Base-by-base conservation (phyloP, 179 eudicot species). In the Beta corolliflora region DNA sequence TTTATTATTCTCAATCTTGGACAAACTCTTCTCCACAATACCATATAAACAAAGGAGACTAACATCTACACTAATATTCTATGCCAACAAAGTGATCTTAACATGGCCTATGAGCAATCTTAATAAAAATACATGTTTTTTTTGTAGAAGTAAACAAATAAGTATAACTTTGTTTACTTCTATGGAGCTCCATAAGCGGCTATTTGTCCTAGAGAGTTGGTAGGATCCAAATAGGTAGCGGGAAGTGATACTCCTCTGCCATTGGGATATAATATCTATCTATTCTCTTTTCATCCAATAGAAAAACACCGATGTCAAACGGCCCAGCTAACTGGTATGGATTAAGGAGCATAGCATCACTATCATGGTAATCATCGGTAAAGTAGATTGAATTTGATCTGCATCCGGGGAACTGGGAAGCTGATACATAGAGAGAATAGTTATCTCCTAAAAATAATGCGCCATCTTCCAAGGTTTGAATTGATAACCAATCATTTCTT, bases 171-270 rank as follows among this genome's bases (percentile, higher is more conserved):
- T 36, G 41, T 15, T 50, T 46, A 77, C 61, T 16, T 50, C n/a
- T 29, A 48, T 48, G 61, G n/a, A 50, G 9, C 45, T 66, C 61
- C 16, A 68, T 44, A 69, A 5, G 18, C 7, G 19, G n/a, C 19
- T 36, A 67, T 59, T 13, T 46, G 29, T 71, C 9, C 52, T 73
- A 72, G 54, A 80, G 31, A 31, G 77, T 72, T 52, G 71, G 77
- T n/a, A 72, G 44, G 55, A 80, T 50, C 82, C 82, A 73, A 50
- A 80, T 52, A 7, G 82, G 82, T 36, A 72, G 82, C 9, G 82
- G 53, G 10, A 73, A 52, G 53, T 23, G 77, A 71, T 41, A 9
- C 23, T 73, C 3, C 36, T 66, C 36, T 4, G 46, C 36, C n/a
- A 75, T 48, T 15, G 74, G 74, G 68, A 15, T 14, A 23, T 18